Evolutionary conservation across 345 rosid genomes (phyloP).

Genomic region (Limnanthes douglasii): DNA sequence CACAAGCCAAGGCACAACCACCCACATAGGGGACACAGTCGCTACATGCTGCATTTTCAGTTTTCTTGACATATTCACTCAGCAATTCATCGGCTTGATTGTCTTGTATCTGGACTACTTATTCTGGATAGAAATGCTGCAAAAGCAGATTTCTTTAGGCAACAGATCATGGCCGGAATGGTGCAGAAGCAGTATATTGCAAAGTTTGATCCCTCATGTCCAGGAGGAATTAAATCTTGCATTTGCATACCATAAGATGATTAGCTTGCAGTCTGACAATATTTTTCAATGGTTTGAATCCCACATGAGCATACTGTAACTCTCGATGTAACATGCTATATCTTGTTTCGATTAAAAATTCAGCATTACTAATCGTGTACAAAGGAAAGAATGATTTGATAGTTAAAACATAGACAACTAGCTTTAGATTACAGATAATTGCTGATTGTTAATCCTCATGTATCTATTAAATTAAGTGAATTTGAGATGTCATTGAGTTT

Average conservation of each 20-base stretch:
- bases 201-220: constrained; percentile 44
- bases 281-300: constrained; percentile 90
- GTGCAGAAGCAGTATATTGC: no score
- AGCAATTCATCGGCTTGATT: constrained; percentile 79
- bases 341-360: no score
- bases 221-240: constrained; percentile 92
- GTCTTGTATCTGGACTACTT: constrained; percentile 87
- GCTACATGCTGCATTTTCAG: constrained; percentile 1
- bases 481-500: no score
- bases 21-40: no score
- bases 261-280: constrained; percentile 67
- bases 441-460: no score
- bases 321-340: not conserved
- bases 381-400: no score
- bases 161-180: no score
- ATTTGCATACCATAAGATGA: constrained; percentile 88
- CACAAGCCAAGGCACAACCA: no score
- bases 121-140: constrained; percentile 75
- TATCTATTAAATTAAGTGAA: no score
- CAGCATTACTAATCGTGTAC: no score
- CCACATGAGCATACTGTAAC: constrained; percentile 30
- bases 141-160: constrained; percentile 72
- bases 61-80: constrained; percentile 20
- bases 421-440: no score
- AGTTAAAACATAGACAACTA: no score